Evolutionary conservation across 2,329 filamentous ascomycete species (phyloP), one percentile per base, ranked within the genome.

Genomic region (Diaporthe citri): DNA sequence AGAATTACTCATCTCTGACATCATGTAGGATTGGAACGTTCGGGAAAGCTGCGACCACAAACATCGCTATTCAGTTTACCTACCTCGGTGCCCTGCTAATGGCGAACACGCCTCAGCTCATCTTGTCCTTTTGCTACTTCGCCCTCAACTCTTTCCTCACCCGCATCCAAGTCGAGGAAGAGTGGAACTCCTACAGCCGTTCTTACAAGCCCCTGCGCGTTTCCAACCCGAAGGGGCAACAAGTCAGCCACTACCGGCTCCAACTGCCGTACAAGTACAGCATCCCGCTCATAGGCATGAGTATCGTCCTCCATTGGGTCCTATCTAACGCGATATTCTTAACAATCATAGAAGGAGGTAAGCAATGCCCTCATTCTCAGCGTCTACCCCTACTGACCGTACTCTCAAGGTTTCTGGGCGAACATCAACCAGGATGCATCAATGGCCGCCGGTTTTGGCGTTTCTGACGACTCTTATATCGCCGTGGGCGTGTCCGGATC

Each of bases 111-210:
- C 84, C 86, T 0, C 86, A 88, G 71, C 43, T 84, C 0, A 72
- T 86, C 1, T 74, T 87, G 0, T 86, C 85, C 0, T 80, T 85
- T 25, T 77, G 83, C 34, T 88, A 87, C 74, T 75, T 88, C 9
- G 75, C 76, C 3, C 82, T 85, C 76, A 88, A 87, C 75, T 80
- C 77, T 3, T 39, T 87, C 1, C 82, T 84, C 60, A 90, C 88
- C 0, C 79, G 80, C 17, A 86, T 88, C 79, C 80, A 84, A 1
- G 74, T 83, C 15, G 84, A 81, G 0, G 73, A 79, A 2, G 88
- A 90, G 78, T 89, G 84, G 83, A 81, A 80, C 25, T 74, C 76
- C 0, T 86, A 83, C 71, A 82, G 82, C 4, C 28, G 57, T 1
- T 31, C 76, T 79, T 80, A 79, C 43, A 80, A 79, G n/a, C 74